These are phyloP conservation scores for Thalassiosira livingstoniorum DNA, from an alignment of 352 stramenopile species.

Conservation along the genomic window DNA sequence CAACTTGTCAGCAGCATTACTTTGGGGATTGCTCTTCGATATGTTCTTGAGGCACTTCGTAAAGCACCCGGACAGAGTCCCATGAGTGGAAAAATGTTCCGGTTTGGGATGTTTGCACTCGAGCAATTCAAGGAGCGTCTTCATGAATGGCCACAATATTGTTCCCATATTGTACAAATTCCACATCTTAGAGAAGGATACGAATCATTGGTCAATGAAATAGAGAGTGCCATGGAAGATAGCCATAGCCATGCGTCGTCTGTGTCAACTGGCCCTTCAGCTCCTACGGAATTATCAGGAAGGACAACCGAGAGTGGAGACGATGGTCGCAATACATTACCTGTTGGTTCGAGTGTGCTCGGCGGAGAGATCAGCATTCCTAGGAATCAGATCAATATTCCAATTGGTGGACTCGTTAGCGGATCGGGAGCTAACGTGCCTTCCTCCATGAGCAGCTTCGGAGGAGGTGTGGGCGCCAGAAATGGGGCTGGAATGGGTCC, in stretches of 20 bases:
- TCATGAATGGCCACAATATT: slow-evolving; percentile 97
- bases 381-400: slow-evolving; percentile 17
- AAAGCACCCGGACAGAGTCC: slow-evolving; percentile 88
- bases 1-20: slow-evolving; percentile 98
- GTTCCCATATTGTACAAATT: slow-evolving; percentile 97
- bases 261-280: slow-evolving; percentile 26
- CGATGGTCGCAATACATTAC: neutral
- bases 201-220: slow-evolving; percentile 88
- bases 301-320: slow-evolving; percentile 24
- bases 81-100: slow-evolving; percentile 96
- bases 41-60: slow-evolving; percentile 96
- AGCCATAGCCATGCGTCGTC: slow-evolving; percentile 56
- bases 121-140: slow-evolving; percentile 97
- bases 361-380: slow-evolving; percentile 57
- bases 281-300: slow-evolving; percentile 7
- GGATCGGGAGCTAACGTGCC: slow-evolving; percentile 6
- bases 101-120: slow-evolving; percentile 97
- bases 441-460: slow-evolving; percentile 10
- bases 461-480: neutral
- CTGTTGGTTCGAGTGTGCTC: slow-evolving; percentile 5
- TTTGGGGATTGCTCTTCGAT: slow-evolving; percentile 96
- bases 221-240: slow-evolving; percentile 84
- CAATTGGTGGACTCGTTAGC: slow-evolving; percentile 32
- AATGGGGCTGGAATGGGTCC: slow-evolving; percentile 5
- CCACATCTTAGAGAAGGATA: slow-evolving; percentile 95